Conservation (phyloP, 345 rosid genomes). For the Mangifera indica region DNA sequence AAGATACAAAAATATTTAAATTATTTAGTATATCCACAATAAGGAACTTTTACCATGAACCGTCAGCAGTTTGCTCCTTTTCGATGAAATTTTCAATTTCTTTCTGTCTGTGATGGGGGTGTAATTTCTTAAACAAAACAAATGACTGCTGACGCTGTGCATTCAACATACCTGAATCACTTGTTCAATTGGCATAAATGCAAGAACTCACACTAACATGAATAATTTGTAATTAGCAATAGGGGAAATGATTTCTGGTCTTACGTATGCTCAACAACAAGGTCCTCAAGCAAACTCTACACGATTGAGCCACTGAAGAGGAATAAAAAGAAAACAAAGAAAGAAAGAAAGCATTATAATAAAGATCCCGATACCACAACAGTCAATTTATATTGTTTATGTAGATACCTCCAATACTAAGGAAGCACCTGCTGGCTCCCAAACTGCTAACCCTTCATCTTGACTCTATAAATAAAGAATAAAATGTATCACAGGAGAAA, state of each 20-base stretch:
- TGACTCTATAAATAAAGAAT: constrained; percentile 24
- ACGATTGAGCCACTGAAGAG: constrained; percentile 53
- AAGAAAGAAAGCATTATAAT: neutral
- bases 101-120: constrained; percentile 43
- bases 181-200: too few relatives aligned
- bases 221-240: neutral
- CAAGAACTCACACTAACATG: neutral
- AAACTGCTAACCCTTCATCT: constrained; percentile 42
- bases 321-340: neutral
- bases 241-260: neutral
- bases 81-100: constrained; percentile 52
- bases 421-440: constrained; percentile 34
- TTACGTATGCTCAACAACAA: constrained; percentile 45
- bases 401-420: constrained; percentile 19
- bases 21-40: neutral
- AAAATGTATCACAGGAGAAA: neutral
- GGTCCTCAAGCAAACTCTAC: constrained; percentile 52
- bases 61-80: constrained; percentile 44
- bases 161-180: constrained; percentile 35
- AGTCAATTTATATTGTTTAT: neutral
- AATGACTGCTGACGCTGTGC: constrained; percentile 54
- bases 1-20: neutral
- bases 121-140: constrained; percentile 39
- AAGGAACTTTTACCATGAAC: constrained; percentile 45
- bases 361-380: neutral